Evolutionary conservation across 495 filamentous ascomycete species (phyloP), one percentile per base, ranked within the genome.

Genomic region (Cladorrhinum samala): DNA sequence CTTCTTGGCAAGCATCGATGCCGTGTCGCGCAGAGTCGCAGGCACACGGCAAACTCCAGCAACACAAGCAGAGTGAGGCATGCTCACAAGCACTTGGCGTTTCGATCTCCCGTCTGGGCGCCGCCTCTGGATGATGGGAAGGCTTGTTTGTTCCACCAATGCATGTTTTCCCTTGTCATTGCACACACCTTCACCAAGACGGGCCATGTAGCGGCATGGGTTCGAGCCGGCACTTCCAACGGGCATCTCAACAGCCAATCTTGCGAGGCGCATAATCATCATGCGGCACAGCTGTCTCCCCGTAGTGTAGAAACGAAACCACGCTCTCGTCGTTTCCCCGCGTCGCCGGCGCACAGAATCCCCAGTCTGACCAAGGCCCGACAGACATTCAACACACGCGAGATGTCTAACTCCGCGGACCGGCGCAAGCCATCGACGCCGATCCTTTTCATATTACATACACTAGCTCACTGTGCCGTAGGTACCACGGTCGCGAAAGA

Each of bases 31-130:
- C 49, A 51, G 38, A 16, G 37, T 20, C 47, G 18, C 16, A 33
- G n/a, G n/a, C n/a, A n/a, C n/a, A n/a, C n/a, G n/a, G n/a, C n/a
- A 25, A 16, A 36, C 33, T 38, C 11, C 24, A 43, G 17, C 23
- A 16, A 27, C 56, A 49, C 55, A 53, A 43, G 24, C 24, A 36
- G 30, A 13, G 14, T 23, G 20, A 19, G 57, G 30, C 21, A 46
- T 43, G 39, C 27, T 52, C 47, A 44, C 54, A 55, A 44, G 42
- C 48, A 43, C 59, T 61, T 61, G 59, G 59, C 59, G 56, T 50
- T 59, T 57, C 59, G 62, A 65, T 65, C 62, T 65, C 62, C 54
- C 60, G 62, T 54, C 62, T 63, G 57, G 62, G 60, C 60, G 37
- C 38, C 53, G 40, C 50, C 24, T 24, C 24, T 27, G 27, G 27